phyloP scores from a whole-genome alignment of 2,329 filamentous ascomycete genomes.

The Colletotrichum melonis region DNA sequence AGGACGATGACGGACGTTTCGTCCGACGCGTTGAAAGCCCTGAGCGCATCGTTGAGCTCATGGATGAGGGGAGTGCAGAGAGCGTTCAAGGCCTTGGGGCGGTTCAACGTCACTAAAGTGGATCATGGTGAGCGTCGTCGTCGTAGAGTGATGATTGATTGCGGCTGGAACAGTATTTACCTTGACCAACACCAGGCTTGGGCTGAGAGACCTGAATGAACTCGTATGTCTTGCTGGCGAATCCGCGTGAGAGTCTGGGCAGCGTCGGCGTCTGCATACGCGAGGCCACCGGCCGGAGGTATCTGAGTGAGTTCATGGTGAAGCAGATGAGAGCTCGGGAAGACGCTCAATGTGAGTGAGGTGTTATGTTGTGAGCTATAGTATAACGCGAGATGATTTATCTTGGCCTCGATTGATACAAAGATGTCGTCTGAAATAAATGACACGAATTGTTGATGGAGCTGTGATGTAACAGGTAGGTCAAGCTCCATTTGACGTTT shows the following conservation, averaged over 20 bases:
- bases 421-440: neutral
- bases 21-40: slow-evolving; percentile 75
- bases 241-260: slow-evolving; percentile 66
- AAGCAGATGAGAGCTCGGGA: slow-evolving; percentile 4
- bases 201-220: slow-evolving; percentile 85
- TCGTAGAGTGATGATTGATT: slow-evolving; percentile 27
- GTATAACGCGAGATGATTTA: neutral
- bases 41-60: slow-evolving; percentile 86
- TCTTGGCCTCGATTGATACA: slow-evolving; percentile 4
- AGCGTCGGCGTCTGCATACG: slow-evolving; percentile 69
- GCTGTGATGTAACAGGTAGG: slow-evolving; percentile 20
- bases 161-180: slow-evolving; percentile 59
- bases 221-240: slow-evolving; percentile 73
- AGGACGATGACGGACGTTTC: slow-evolving; percentile 82
- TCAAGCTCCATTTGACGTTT: slow-evolving; percentile 24
- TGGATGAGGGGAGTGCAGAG: slow-evolving; percentile 89
- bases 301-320: slow-evolving; percentile 66
- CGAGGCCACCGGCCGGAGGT: slow-evolving; percentile 70
- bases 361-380: neutral
- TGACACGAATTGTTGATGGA: slow-evolving; percentile 5
- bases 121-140: slow-evolving; percentile 16
- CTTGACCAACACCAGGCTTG: slow-evolving; percentile 88
- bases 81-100: slow-evolving; percentile 95
- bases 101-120: slow-evolving; percentile 84
- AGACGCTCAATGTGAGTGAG: neutral